A percentile compares a stretch with the other conserved stretches of the same genome.
These are phyloP conservation scores for Letharia lupina DNA, from an alignment of 495 filamentous ascomycete species.

Conservation along the genomic window DNA sequence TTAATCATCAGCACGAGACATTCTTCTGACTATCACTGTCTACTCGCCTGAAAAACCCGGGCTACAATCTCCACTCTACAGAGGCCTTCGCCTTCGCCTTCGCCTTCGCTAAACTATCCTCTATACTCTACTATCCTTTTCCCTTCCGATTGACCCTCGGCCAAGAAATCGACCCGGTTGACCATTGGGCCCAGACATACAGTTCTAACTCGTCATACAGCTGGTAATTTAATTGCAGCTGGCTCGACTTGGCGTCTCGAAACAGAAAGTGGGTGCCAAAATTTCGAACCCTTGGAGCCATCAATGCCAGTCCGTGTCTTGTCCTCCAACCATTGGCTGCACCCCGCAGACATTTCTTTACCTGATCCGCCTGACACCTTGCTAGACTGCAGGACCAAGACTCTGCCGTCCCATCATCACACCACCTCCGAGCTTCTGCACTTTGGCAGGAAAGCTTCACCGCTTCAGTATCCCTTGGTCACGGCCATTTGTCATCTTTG, in stretches of 20 bases:
- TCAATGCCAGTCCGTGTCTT: too few species aligned
- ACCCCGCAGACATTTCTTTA: neutral
- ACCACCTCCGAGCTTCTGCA: neutral
- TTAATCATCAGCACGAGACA: neutral
- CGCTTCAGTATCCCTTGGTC: neutral
- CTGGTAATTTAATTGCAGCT: neutral
- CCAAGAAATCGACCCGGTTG: neutral
- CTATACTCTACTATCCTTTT: neutral
- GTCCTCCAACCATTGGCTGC: neutral
- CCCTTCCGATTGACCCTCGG: neutral
- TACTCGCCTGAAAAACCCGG: neutral
- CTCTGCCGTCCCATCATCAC: neutral
- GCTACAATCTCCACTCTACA: neutral
- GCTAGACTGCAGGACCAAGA: neutral
- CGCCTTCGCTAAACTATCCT: neutral
- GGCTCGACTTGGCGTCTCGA: neutral
- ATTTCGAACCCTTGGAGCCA: too few species aligned
- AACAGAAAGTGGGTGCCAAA: neutral
- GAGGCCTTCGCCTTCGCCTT: too few species aligned
- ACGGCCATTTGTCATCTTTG: neutral
- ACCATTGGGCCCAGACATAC: neutral
- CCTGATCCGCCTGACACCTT: neutral
- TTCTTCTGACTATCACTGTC: neutral
- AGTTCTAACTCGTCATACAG: neutral
- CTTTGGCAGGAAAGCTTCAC: neutral